Base-by-base conservation (phyloP, 371 early-diverging fungal species). In the Syncephalastrum contaminatum region DNA sequence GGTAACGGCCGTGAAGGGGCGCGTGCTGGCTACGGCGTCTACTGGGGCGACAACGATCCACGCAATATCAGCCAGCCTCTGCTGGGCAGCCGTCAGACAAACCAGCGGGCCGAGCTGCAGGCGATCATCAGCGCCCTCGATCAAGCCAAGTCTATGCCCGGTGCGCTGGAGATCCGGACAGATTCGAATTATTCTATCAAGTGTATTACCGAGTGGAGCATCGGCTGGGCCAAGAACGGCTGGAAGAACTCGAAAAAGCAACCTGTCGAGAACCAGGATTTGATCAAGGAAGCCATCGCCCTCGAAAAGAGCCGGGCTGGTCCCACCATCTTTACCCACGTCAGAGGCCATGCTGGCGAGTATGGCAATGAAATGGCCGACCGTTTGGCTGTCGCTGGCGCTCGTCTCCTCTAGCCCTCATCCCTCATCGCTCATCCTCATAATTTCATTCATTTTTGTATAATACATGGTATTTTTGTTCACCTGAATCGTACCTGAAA, bases 71-170 rank as follows among this genome's bases (percentile, higher is more conserved):
- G 88, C 25, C 87, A 76, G 51, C 79, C 82, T 8, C 73, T 93
- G 15, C 47, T 50, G 2, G 87, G 88, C 0, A 60, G 54, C 4
- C 64, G 69, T 16, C 92, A 91, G 55, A 94, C 94, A 1, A 95
- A 92, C 73, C 91, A 94, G 67, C 76, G 94, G 13, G 96, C 94
- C 4, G 96, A 95, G 64, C 69, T 93, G 12, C 77, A 66, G 64
- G 91, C 95, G 14, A 83, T 84, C 5, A 67, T 84, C 43, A 77
- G 82, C 16, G 93, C 92, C 0, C 52, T 93, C 19, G 83, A 89
- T 27, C 80, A 70, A 12, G 72, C 70, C 46, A 53, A 52, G 18
- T 42, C 61, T 18, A 61, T 58, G 8, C 27, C 25, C 12, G 25
- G 61, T 19, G 57, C 65, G 4, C 51, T 83, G 13, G 75, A 77